Evolutionary conservation across 257 asterid genomes (phyloP), one percentile per base, ranked within the genome.

Genomic region (Penstemon newberryi): DNA sequence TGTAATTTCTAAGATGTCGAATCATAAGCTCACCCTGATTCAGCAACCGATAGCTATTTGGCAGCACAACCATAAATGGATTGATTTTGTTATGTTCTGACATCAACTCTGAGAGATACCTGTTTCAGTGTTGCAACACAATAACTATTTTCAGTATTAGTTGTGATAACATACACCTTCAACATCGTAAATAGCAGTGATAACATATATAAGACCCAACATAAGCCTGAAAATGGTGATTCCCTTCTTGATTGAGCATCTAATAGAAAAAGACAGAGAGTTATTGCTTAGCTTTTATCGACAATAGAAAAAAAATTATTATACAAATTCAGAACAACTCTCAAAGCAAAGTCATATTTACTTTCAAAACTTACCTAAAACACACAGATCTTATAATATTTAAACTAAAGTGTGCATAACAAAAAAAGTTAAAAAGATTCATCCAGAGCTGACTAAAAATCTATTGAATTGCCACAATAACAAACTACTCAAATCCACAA

Each of bases 61-160:
- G 88, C 75, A 88, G 84, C 71, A 85, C 89, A 1, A 87, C 81
- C 75, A 77, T 51, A 70, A 88, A 88, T 6, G 95, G 95, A 70
- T 67, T 52, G 8, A 88, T 72, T 70, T 88, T 88, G 53, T 73
- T 82, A 25, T 85, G 83, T 64, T 88, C 95, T 13, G 70, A 80
- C 70, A 85, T 81, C 67, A 88, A 75, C 70, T 88, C 95, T 0
- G 78, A 37, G 18, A 77, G 65, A 70, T 77, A 77, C 78, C 79
- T 77, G 70, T 55, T 2, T 25, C 64, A 57, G 60, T 62, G 46
- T 60, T 56, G 42, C 74, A 67, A 44, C 50, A 36, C 8, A 42
- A 74, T 42, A 11, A 42, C 58, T 25, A 25, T 25, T 25, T 38
- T 52, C 58, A 73, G 11, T 65, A 44, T 41, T 66, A 73, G 33